phyloP scores from a whole-genome alignment of 2,329 filamentous ascomycete species.

The Orbilia quercus region DNA sequence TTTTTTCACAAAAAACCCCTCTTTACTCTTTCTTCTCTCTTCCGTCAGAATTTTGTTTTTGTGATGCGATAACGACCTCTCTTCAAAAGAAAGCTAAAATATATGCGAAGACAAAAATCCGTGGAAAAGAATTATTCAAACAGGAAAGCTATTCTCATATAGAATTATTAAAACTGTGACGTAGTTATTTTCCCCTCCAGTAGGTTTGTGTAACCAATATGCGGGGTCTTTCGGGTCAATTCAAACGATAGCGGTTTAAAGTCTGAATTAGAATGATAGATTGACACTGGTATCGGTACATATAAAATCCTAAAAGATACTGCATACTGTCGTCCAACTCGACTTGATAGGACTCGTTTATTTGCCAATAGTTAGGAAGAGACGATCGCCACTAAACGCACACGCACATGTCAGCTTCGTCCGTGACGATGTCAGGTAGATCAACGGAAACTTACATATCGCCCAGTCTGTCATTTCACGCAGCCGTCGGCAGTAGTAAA shows the following conservation, averaged over 20 bases:
- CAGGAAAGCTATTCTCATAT: slow-evolving; percentile 42
- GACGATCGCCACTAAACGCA: slow-evolving; percentile 41
- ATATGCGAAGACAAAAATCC: slow-evolving; percentile 52
- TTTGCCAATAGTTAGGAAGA: slow-evolving; percentile 54
- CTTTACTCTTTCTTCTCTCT: slow-evolving; percentile 19
- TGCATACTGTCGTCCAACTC: no score
- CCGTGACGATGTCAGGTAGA: not conserved
- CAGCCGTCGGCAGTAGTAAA: not conserved
- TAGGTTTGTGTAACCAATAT: no score
- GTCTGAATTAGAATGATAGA: not conserved
- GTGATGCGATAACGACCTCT: slow-evolving; percentile 54
- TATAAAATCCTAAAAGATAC: no score
- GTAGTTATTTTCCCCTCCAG: no score
- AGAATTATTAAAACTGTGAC: not conserved
- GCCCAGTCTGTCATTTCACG: slow-evolving; percentile 31
- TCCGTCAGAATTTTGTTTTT: slow-evolving; percentile 24
- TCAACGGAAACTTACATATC: slow-evolving; percentile 39
- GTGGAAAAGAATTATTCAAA: slow-evolving; percentile 46
- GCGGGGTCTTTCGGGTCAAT: no score
- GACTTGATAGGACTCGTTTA: not conserved
- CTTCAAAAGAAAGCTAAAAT: slow-evolving; percentile 31
- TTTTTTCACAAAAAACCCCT: slow-evolving; percentile 30
- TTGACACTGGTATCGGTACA: no score
- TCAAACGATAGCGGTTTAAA: not conserved
- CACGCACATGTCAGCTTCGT: slow-evolving; percentile 8